Percentiles rank a stretch among this genome's conserved stretches.
Evolutionary conservation across 2,329 filamentous ascomycete species (phyloP).

Genomic region (Periconia sp.): DNA sequence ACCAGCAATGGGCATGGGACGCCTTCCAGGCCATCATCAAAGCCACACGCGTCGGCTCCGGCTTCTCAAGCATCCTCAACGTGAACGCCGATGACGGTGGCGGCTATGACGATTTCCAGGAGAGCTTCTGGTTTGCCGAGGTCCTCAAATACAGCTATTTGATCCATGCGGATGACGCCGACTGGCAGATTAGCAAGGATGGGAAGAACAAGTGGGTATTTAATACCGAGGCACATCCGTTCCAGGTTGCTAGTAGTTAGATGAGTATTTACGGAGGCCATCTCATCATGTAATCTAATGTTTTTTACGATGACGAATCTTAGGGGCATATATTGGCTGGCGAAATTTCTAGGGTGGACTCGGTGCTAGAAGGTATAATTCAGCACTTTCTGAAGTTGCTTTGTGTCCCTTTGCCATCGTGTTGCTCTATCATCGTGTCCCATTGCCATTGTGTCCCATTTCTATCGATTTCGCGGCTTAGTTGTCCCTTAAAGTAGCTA

Average conservation of each 20-base stretch:
- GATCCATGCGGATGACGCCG: constrained; percentile 68
- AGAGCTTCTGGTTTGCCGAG: constrained; percentile 89
- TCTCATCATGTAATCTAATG: too few relatives aligned
- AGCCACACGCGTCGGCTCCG: constrained; percentile 68
- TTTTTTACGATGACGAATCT: too few relatives aligned
- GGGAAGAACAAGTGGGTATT: constrained; percentile 63
- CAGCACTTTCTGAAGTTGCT: too few relatives aligned
- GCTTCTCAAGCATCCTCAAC: constrained; percentile 69
- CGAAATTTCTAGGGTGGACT: too few relatives aligned
- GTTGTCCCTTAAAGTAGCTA: too few relatives aligned
- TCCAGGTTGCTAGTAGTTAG: constrained; percentile 51
- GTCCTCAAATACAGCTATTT: constrained; percentile 85
- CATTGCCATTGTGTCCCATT: too few relatives aligned
- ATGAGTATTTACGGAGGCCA: too few relatives aligned
- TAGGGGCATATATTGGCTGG: too few relatives aligned
- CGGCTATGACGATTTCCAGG: constrained; percentile 71
- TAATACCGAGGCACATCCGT: constrained; percentile 70
- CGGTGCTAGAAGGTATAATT: too few relatives aligned
- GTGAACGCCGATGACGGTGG: constrained; percentile 71
- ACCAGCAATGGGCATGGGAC: constrained; percentile 85
- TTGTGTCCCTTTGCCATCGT: too few relatives aligned
- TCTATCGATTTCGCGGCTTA: too few relatives aligned
- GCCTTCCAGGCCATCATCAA: constrained; percentile 73
- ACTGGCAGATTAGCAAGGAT: constrained; percentile 62
- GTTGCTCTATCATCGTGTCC: too few relatives aligned